Evolutionary conservation across 129 eudicot genomes (phyloP).

Genomic region (Dittrichia graveolens): DNA sequence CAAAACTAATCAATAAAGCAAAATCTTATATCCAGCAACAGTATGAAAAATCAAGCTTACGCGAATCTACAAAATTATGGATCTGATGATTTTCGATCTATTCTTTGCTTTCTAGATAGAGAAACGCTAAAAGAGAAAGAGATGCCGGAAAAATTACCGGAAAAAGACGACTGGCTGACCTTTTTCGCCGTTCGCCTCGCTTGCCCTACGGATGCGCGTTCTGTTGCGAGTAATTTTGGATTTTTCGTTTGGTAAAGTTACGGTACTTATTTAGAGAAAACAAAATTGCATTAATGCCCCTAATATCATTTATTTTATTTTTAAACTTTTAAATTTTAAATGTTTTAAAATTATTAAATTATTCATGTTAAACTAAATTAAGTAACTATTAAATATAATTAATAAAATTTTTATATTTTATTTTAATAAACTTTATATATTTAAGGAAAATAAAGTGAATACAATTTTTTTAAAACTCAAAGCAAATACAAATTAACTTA

Average conservation of each 20-base stretch:
- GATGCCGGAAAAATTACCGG: constrained; percentile 36
- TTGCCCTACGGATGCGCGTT: constrained; percentile 36
- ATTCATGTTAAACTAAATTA: too few species aligned
- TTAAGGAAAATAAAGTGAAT: too few species aligned
- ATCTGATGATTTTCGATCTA: background rate
- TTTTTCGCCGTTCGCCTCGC: constrained; percentile 30
- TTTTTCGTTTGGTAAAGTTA: constrained; percentile 24
- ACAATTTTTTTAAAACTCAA: too few species aligned
- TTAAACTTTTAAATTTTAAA: too few species aligned
- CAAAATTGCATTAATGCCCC: constrained; percentile 6
- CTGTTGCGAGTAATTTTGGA: background rate
- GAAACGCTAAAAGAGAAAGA: background rate
- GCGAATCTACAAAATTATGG: constrained; percentile 19
- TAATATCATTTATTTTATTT: constrained; percentile 16
- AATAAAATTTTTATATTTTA: too few species aligned
- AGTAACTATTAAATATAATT: too few species aligned
- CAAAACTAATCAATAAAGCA: background rate
- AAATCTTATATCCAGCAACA: background rate
- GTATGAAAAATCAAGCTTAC: background rate
- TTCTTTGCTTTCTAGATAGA: constrained; percentile 6
- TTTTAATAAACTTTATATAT: too few species aligned
- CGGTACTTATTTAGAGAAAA: background rate
- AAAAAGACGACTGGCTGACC: constrained; percentile 37
- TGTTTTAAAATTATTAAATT: too few species aligned
- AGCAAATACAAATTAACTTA: too few species aligned